Evolutionary conservation across 163 green algal genomes (phyloP), one percentile per base, ranked within the genome.

Genomic region (Chlorella variabilis): DNA sequence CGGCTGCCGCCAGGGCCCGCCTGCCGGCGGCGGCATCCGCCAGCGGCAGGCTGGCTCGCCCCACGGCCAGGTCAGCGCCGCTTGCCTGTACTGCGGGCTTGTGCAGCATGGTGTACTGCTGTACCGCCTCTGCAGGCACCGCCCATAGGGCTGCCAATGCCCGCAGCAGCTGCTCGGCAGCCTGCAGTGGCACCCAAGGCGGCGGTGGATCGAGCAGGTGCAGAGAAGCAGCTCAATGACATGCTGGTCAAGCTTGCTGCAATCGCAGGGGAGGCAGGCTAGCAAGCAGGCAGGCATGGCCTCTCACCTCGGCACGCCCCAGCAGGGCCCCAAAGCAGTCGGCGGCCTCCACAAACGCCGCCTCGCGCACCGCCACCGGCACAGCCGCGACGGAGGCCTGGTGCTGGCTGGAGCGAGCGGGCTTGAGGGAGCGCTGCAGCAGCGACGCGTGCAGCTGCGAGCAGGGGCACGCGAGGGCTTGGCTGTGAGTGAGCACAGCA

Each of bases 281-380:
- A n/a, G n/a, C n/a, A n/a, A n/a, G n/a, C n/a, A n/a, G n/a, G n/a
- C n/a, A n/a, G n/a, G n/a, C n/a, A n/a, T n/a, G n/a, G n/a, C n/a
- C 4, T 17, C n/a, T 54, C 36, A 83, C 88, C 78, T 91, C 73
- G 21, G 36, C 51, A 2, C 73, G 71, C 4, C 92, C 66, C 36
- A 98, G 78, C 41, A 92, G 86, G 0, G 88, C 94, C 11, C 84
- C 88, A 45, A 97, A 95, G 75, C 92, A 91, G 82, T 98, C 95
- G 18, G 87, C 87, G 1, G 88, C 86, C 87, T 98, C 93, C 17
- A 84, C 39, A 71, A 95, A 96, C 0, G 89, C 93, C 23, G 92
- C 93, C 45, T 90, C 80, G 21, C 92, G 85, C 25, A 96, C 38
- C 33, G 84, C 61, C 39, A 85, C 33, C 20, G 83, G 83, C 33